Conservation (phyloP, 23 red algal species). For the Gracilaria domingensis region DNA sequence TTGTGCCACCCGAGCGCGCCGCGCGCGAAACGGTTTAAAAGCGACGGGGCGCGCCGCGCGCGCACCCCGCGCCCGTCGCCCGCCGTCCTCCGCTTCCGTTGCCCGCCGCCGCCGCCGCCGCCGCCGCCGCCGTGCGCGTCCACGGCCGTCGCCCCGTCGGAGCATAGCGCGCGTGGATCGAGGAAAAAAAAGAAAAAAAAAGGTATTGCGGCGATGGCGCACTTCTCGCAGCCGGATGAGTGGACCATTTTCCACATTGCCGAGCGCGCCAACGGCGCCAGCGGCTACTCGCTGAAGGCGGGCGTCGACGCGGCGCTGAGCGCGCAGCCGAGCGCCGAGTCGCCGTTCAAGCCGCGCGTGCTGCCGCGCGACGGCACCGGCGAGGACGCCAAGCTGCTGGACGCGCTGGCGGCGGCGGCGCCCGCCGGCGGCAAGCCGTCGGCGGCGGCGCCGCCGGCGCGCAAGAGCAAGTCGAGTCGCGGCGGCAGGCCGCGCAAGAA, state of each 20-base stretch:
- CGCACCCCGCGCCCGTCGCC: too few species aligned
- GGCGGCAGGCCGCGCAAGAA: neutral
- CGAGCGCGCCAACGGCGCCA: neutral
- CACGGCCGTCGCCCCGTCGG: neutral
- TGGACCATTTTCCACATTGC: conserved; percentile 50
- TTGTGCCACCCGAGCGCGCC: too few species aligned
- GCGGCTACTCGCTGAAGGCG: conserved; percentile 28
- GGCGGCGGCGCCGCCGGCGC: neutral
- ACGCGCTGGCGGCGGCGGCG: neutral
- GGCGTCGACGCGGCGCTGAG: neutral
- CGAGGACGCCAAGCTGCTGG: conserved; percentile 17
- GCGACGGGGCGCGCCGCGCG: too few species aligned
- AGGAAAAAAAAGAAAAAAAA: too few species aligned
- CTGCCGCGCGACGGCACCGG: neutral
- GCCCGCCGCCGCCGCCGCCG: neutral
- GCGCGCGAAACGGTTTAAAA: too few species aligned
- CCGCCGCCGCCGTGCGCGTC: neutral
- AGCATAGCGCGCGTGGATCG: too few species aligned
- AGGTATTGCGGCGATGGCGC: neutral
- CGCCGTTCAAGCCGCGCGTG: conserved; percentile 13
- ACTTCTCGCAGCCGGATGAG: conserved; percentile 42
- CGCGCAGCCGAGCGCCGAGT: neutral
- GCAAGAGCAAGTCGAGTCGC: neutral
- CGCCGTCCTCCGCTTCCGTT: neutral
- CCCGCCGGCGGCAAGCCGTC: neutral